A percentile compares a stretch with the other conserved stretches of the same genome.
Evolutionary conservation across 495 filamentous ascomycete genomes (phyloP).

Genomic region (Parmelia sp.): DNA sequence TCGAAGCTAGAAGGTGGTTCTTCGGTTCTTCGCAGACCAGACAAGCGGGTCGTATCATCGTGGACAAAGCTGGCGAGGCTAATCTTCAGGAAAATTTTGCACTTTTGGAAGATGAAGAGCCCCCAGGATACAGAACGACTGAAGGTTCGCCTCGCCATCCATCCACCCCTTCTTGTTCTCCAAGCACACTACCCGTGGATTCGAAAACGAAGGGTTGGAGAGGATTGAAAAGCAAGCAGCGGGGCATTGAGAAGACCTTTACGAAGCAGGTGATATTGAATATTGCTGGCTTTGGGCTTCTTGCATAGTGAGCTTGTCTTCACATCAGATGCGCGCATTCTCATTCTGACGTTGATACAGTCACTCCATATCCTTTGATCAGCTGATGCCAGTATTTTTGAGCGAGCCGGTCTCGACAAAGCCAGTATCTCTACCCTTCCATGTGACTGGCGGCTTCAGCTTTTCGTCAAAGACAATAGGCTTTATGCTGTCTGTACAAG

Average conservation of each 20-base stretch:
- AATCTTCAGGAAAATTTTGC: constrained; percentile 40
- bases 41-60: constrained; percentile 17
- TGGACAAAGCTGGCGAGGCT: constrained; percentile 30
- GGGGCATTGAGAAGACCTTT: constrained; percentile 52
- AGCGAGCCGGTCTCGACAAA: constrained; percentile 59
- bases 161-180: constrained; percentile 53
- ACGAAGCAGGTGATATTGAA: constrained; percentile 74
- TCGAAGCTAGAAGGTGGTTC: constrained; percentile 72
- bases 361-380: constrained; percentile 87
- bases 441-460: constrained; percentile 81
- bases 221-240: constrained; percentile 17
- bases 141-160: constrained; percentile 59
- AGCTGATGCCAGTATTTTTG: constrained; percentile 85
- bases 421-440: constrained; percentile 64
- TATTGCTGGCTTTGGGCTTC: constrained; percentile 83
- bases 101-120: constrained; percentile 51
- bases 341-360: constrained; percentile 42
- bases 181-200: constrained; percentile 27
- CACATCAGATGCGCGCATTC: constrained; percentile 9
- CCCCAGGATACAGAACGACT: constrained; percentile 59
- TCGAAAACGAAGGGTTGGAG: background rate
- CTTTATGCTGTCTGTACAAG: constrained; percentile 79
- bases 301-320: constrained; percentile 75
- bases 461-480: constrained; percentile 77
- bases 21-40: constrained; percentile 42